Evolutionary conservation across 2,329 filamentous ascomycete genomes (phyloP), one percentile per base, ranked within the genome.

Genomic region (Paecilomyces sp.): DNA sequence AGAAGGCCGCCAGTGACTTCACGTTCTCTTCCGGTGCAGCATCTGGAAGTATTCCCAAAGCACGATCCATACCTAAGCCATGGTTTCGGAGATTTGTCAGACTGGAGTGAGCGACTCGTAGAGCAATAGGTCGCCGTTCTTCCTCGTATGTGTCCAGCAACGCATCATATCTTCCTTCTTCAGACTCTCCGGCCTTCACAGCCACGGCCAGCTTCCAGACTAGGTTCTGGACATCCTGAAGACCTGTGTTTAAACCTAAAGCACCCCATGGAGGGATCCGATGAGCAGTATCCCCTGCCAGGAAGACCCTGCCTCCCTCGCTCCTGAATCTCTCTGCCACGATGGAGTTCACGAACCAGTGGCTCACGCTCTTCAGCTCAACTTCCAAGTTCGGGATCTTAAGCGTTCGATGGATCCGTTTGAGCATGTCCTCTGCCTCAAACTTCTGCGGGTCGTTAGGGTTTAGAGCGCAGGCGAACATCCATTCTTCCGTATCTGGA

Each of bases 261-360:
- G 69, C 74, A 15, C 72, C 72, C 64, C 69, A 72, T 0, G 74
- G 74, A 18, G 74, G 72, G 36, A 73, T 68, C 28, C 64, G 64
- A 63, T 77, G 74, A 0, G 74, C 74, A 3, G 73, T 70, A 59
- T 77, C 75, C 11, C 74, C 75, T 3, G 70, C 67, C 24, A 76
- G 69, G 60, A 76, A 74, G 47, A 72, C 61, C 5, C 66, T 64
- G 3, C 66, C 69, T 3, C 58, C 56, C 52, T 59, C 50, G 50
- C 60, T 66, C 12, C 69, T 66, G 57, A 71, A 75, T 5, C 56
- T 59, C 33, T 67, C 64, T 1, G 71, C 68, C 3, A 64, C 62
- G 12, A 70, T 56, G 1, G 69, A 65, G 54, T 71, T 67, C 24
- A 74, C 67, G 22, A 61, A 61, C 74, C 72, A 75, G 52, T 73